A percentile compares a stretch with the other conserved stretches of the same genome.
Conservation (phyloP, 192 early-diverging fungal genomes). For the Jimgerdemannia flammicorona region DNA sequence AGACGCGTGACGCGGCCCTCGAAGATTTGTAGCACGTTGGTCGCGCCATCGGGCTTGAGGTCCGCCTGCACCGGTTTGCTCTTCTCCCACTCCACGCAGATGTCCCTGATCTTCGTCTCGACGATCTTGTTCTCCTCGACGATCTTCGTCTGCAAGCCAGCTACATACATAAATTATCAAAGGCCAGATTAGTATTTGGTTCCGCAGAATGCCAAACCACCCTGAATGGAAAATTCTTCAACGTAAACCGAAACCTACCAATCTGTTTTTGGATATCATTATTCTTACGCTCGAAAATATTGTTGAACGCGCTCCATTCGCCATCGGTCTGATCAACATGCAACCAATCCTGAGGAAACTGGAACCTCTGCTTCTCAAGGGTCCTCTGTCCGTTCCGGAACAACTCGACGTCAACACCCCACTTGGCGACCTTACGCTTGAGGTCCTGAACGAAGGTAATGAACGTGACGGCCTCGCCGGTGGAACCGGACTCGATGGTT, state of each 20-base stretch:
- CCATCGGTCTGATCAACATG: slow-evolving; percentile 92
- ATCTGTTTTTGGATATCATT: slow-evolving; percentile 93
- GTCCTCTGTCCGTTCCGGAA: slow-evolving; percentile 92
- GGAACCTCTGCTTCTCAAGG: slow-evolving; percentile 89
- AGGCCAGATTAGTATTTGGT: no score
- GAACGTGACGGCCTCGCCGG: slow-evolving; percentile 88
- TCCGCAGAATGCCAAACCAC: no score
- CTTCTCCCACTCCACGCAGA: slow-evolving; percentile 90
- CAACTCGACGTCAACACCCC: slow-evolving; percentile 80
- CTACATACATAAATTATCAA: slow-evolving; percentile 19
- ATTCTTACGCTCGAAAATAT: slow-evolving; percentile 89
- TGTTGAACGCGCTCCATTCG: slow-evolving; percentile 96
- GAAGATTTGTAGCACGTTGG: slow-evolving; percentile 77
- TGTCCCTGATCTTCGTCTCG: slow-evolving; percentile 77
- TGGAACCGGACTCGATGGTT: slow-evolving; percentile 77
- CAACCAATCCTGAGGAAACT: slow-evolving; percentile 94
- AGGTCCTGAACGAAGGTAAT: slow-evolving; percentile 97
- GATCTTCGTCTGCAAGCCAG: slow-evolving; percentile 91
- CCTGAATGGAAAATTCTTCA: no score
- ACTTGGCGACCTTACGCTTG: slow-evolving; percentile 72
- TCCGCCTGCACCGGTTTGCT: slow-evolving; percentile 94
- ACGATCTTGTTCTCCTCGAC: slow-evolving; percentile 88
- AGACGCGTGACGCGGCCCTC: slow-evolving; percentile 77
- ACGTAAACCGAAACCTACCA: slow-evolving; percentile 31
- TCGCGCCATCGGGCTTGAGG: slow-evolving; percentile 82